Evolutionary conservation across 306 rosid species (phyloP).

Genomic region (Lagenaria siceraria): DNA sequence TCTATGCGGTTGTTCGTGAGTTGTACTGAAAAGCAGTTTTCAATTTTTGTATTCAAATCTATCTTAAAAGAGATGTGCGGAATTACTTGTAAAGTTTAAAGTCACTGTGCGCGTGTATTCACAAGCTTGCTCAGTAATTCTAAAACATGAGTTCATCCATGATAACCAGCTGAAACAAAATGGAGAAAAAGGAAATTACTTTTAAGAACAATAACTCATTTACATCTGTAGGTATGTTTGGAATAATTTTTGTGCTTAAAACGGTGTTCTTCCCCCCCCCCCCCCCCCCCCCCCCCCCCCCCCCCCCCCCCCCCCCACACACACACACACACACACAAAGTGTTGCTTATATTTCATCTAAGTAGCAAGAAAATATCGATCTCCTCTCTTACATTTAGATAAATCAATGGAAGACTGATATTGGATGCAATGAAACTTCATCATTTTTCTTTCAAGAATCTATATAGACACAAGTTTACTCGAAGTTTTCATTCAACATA

Average conservation of each 20-base stretch:
- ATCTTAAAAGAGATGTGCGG: neutral
- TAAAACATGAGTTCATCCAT: neutral
- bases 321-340: no score
- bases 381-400: neutral
- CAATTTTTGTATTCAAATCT: neutral
- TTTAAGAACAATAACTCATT: neutral
- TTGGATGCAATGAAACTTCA: neutral
- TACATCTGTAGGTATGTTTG: neutral
- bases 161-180: neutral
- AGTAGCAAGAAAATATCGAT: neutral
- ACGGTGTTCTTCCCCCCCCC: no score
- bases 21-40: neutral
- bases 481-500: neutral
- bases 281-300: no score
- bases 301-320: no score
- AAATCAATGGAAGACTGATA: no score
- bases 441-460: neutral
- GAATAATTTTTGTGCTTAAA: no score
- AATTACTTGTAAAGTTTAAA: neutral
- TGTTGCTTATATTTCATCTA: neutral
- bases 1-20: neutral
- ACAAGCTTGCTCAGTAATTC: neutral
- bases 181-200: neutral
- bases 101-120: neutral
- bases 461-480: neutral